Base-by-base conservation (phyloP, 2,329 filamentous ascomycete genomes). In the Trichoderma aggressivum region DNA sequence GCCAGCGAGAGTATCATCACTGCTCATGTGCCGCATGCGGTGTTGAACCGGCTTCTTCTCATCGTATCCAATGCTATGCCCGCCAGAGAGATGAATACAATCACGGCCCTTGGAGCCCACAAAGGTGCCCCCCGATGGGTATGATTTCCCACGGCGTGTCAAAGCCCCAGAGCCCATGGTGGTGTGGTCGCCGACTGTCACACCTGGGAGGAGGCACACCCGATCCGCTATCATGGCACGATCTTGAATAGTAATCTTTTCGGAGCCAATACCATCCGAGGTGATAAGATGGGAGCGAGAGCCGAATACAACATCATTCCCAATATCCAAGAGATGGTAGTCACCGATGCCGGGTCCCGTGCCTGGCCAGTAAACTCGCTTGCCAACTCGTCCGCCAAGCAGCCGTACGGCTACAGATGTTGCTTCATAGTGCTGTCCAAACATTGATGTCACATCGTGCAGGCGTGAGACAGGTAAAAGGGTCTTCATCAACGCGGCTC, bases 271-370 rank as follows among this genome's bases (percentile, higher is more conserved):
- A 3, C 82, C 84, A 75, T 89, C 87, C 0, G 85, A 85, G 1
- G 86, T 88, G 34, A 88, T 77, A 0, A 89, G 74, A 70, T 87
- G 83, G 3, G 86, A 84, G 3, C 86, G 82, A 14, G 86, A 88
- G 0, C 87, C 87, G 73, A 89, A 89, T 11, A 89, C 86, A n/a
- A 89, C 86, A 76, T 89, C 84, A 70, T 88, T 83, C 11, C 87
- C 87, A 72, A 89, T 81, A 28, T 88, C 83, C 12, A 89, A 75
- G 1, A 88, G 79, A 72, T 88, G 84, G 73, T 87, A 88, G 73
- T 88, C 85, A 18, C 84, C 82, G 43, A 88, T 83, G 2, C 78
- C 79, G 1, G 86, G 87, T 0, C 86, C 86, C 18, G 85, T 87
- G 10, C 86, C 86, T 3, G 86, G 87, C 87, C 87, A 88, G 76